These are phyloP conservation scores for Arthrobotrys entomopaga DNA, from an alignment of 2,329 filamentous ascomycete genomes.

Conservation along the genomic window DNA sequence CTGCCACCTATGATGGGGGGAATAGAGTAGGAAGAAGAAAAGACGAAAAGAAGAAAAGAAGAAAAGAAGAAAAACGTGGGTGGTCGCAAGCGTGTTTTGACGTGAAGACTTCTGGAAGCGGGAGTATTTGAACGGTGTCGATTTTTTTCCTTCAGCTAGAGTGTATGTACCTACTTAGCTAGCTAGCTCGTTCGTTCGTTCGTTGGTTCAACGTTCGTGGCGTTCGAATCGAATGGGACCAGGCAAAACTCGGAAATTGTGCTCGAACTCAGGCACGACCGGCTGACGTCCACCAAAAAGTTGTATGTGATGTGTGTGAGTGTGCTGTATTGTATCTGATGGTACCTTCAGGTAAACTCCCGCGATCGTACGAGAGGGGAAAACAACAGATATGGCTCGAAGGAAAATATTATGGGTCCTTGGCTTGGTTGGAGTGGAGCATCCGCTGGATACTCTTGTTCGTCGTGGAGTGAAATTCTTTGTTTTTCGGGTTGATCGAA, in stretches of 20 bases:
- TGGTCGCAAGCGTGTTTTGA: slow-evolving; percentile 1
- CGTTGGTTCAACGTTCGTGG: not conserved
- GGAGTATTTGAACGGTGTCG: not conserved
- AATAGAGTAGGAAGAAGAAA: not conserved
- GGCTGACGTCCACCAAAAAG: not conserved
- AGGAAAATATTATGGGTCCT: slow-evolving; percentile 16
- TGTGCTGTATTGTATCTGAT: too few relatives aligned
- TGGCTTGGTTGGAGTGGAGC: slow-evolving; percentile 26
- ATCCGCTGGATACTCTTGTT: not conserved
- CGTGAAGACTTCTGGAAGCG: slow-evolving; percentile 41
- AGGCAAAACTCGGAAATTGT: slow-evolving; percentile 38
- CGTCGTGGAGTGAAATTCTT: not conserved
- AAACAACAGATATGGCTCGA: slow-evolving; percentile 8
- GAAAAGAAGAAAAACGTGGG: not conserved
- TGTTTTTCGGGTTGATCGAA: slow-evolving; percentile 16
- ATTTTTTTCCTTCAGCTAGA: too few relatives aligned
- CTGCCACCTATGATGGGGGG: too few relatives aligned
- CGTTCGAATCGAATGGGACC: not conserved
- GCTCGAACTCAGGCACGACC: slow-evolving; percentile 6
- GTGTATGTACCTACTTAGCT: too few relatives aligned
- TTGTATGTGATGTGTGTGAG: too few relatives aligned
- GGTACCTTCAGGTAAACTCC: too few relatives aligned
- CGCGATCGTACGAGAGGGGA: not conserved
- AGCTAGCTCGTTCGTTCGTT: not conserved
- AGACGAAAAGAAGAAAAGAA: not conserved